phyloP scores from a whole-genome alignment of 495 filamentous ascomycete genomes.

The Talaromyces adpressus region DNA sequence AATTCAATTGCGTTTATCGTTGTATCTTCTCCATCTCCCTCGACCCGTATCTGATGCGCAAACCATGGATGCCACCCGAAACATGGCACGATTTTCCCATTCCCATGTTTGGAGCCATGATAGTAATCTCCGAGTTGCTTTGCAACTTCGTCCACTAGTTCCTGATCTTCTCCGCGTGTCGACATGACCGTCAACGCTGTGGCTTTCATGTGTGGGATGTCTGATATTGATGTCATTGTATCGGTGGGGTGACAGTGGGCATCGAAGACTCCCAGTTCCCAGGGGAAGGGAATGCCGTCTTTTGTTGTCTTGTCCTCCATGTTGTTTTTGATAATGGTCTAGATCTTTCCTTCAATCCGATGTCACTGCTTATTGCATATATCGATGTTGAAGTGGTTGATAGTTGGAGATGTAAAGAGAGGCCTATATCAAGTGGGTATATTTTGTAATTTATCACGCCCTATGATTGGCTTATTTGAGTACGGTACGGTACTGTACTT shows the following conservation, averaged over 20 bases:
- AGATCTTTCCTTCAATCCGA: no score
- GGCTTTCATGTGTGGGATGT: slow-evolving; percentile 71
- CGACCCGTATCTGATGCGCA: slow-evolving; percentile 77
- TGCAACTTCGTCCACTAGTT: slow-evolving; percentile 68
- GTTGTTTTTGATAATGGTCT: background rate
- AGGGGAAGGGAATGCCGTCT: slow-evolving; percentile 52
- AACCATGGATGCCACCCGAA: slow-evolving; percentile 99
- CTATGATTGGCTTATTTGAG: no score
- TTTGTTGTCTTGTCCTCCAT: background rate
- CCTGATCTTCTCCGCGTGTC: slow-evolving; percentile 80
- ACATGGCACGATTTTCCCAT: slow-evolving; percentile 56
- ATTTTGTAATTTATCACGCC: no score
- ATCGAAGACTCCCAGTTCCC: slow-evolving; percentile 80
- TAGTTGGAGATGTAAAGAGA: background rate
- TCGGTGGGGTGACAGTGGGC: slow-evolving; percentile 99
- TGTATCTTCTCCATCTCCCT: slow-evolving; percentile 44
- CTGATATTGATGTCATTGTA: slow-evolving; percentile 65
- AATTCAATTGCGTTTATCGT: background rate
- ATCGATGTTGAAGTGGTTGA: slow-evolving; percentile 15
- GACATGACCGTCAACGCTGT: slow-evolving; percentile 79
- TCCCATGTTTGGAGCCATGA: slow-evolving; percentile 15
- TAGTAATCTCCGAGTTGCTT: slow-evolving; percentile 25
- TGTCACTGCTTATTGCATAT: background rate
- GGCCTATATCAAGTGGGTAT: no score
- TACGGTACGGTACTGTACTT: no score